Conservation (phyloP, 768 basidiomycete species). For the Lyophyllum atratum region DNA sequence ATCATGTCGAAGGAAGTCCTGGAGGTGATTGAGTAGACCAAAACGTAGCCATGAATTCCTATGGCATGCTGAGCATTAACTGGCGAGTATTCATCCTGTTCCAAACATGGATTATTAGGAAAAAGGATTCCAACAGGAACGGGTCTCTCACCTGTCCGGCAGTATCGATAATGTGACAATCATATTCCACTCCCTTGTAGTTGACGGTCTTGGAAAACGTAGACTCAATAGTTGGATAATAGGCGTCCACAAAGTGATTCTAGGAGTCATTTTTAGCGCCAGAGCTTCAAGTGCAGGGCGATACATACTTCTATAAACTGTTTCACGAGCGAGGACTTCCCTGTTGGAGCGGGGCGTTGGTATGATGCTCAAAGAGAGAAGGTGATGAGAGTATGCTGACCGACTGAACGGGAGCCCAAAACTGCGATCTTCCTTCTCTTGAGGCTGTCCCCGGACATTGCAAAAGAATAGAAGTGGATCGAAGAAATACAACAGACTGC, state of each 20-base stretch:
- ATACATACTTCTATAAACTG: conserved; percentile 77
- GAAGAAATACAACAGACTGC: conserved; percentile 10
- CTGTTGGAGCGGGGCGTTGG: conserved; percentile 40
- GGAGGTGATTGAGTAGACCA: conserved; percentile 93
- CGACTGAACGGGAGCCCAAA: conserved; percentile 87
- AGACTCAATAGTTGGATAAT: conserved; percentile 95
- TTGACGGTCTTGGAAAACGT: conserved; percentile 84
- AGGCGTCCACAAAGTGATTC: conserved; percentile 87
- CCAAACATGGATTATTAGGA: neutral
- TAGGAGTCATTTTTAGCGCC: conserved; percentile 15
- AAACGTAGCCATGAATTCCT: conserved; percentile 95
- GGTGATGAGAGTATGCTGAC: conserved; percentile 44
- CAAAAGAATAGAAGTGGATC: conserved; percentile 6
- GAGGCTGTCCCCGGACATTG: conserved; percentile 38
- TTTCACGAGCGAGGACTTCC: conserved; percentile 93
- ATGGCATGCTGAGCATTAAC: conserved; percentile 93
- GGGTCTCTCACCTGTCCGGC: conserved; percentile 81
- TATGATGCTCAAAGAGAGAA: neutral
- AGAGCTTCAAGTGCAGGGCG: neutral
- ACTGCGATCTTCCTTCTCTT: conserved; percentile 91
- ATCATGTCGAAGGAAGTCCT: conserved; percentile 94
- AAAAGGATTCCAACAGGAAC: neutral
- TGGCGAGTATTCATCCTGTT: conserved; percentile 92
- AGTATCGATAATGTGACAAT: conserved; percentile 97
- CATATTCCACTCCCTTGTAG: conserved; percentile 89